Evolutionary conservation across 148 eudicot genomes (phyloP).

Genomic region (Amaranthus cruentus): DNA sequence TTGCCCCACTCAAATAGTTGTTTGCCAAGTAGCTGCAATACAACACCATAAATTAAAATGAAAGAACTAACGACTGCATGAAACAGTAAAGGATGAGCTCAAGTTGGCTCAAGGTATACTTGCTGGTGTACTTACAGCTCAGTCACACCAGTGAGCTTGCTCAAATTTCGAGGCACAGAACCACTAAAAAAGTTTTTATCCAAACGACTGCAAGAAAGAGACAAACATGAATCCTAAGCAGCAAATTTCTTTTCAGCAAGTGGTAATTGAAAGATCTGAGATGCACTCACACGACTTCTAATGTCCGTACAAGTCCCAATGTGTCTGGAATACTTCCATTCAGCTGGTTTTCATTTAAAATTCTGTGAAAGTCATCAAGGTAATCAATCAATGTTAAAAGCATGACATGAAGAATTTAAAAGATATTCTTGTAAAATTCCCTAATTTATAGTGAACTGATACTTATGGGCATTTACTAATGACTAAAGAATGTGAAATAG

Average conservation of each 20-base stretch:
- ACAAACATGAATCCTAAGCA: neutral
- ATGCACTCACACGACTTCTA: slow-evolving; percentile 30
- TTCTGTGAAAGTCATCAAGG: slow-evolving; percentile 9
- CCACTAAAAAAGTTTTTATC: slow-evolving; percentile 29
- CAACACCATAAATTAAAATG: neutral
- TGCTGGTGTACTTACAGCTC: slow-evolving; percentile 27
- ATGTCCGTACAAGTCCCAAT: slow-evolving; percentile 22
- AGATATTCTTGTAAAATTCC: neutral
- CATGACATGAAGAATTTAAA: neutral
- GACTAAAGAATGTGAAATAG: neutral
- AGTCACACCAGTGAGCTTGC: slow-evolving; percentile 17
- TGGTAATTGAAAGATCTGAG: neutral
- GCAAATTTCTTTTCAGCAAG: neutral
- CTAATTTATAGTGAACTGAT: neutral
- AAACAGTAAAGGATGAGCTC: neutral
- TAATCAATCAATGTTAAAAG: neutral
- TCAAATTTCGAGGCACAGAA: slow-evolving; percentile 24
- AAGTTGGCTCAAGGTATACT: neutral
- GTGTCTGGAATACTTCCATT: slow-evolving; percentile 33
- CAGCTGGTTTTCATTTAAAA: slow-evolving; percentile 28
- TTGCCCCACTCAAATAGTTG: slow-evolving; percentile 26
- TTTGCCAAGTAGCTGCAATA: slow-evolving; percentile 31
- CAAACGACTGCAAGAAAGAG: slow-evolving; percentile 29
- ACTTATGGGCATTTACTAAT: neutral
- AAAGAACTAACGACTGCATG: neutral